Percentiles rank a stretch among this genome's conserved stretches.
Conservation (phyloP, 2,329 filamentous ascomycete genomes). For the Helicocarpus griseus region DNA sequence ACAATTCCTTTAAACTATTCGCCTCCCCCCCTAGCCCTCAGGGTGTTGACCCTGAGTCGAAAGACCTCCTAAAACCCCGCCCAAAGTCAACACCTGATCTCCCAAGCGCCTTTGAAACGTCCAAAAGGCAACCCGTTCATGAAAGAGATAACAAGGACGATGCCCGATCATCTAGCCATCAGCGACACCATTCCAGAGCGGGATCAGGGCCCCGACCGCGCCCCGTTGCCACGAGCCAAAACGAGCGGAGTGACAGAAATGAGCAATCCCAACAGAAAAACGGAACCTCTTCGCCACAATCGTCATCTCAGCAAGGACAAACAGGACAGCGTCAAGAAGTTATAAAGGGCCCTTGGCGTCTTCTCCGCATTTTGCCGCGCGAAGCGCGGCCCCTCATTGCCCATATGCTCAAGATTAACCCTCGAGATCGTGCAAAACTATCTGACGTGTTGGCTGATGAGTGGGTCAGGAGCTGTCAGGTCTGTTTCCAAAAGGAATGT, state of each 20-base stretch:
- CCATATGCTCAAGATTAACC: constrained; percentile 84
- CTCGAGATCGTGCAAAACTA: constrained; percentile 72
- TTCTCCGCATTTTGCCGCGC: constrained; percentile 75
- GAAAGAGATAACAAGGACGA: constrained; percentile 9
- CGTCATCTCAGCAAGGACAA: constrained; percentile 10
- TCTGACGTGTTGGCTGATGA: constrained; percentile 77
- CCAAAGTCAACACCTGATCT: constrained; percentile 29
- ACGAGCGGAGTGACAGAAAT: not conserved
- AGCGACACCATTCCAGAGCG: not conserved
- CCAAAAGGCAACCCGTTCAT: constrained; percentile 1
- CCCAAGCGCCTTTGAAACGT: constrained; percentile 14
- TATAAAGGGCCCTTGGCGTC: constrained; percentile 85
- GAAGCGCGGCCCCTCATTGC: constrained; percentile 86
- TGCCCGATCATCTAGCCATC: not conserved
- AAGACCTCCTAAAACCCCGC: constrained; percentile 21
- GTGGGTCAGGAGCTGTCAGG: constrained; percentile 78
- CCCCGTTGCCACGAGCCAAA: not conserved
- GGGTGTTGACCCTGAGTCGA: constrained; percentile 41
- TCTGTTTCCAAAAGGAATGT: constrained; percentile 69
- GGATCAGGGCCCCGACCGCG: not conserved
- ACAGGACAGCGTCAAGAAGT: constrained; percentile 50
- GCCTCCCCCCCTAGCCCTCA: constrained; percentile 67
- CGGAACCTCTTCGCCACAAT: constrained; percentile 3
- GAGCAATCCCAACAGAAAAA: not conserved
- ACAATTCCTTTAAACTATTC: constrained; percentile 93